Evolutionary conservation across 345 rosid genomes (phyloP).

Genomic region (Erucastrum elatum): DNA sequence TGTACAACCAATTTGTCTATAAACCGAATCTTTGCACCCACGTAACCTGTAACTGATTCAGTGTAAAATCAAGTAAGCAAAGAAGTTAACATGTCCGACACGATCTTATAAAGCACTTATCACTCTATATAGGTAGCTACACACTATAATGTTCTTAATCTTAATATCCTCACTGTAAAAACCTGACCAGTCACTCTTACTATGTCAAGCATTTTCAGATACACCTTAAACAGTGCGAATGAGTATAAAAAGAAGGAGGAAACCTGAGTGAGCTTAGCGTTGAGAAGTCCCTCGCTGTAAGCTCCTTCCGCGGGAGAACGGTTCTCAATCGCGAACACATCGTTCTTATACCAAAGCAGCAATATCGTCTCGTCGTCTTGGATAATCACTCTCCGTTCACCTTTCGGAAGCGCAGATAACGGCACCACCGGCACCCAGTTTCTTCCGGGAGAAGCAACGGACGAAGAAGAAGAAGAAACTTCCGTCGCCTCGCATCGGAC

Average conservation of each 20-base stretch:
- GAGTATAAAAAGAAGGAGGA: neutral
- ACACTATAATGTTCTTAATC: neutral
- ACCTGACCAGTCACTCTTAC: neutral
- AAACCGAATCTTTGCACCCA: neutral
- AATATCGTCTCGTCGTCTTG: slow-evolving; percentile 82
- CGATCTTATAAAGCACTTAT: neutral
- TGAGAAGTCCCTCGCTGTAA: slow-evolving; percentile 82
- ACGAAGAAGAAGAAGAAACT: slow-evolving; percentile 40
- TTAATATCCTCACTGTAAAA: too few species aligned
- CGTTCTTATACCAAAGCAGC: slow-evolving; percentile 87
- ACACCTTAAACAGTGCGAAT: slow-evolving; percentile 9
- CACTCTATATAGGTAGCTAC: neutral
- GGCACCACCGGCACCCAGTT: slow-evolving; percentile 96
- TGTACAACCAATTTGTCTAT: neutral
- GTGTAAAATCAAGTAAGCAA: neutral
- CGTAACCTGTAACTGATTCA: neutral
- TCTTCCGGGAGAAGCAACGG: slow-evolving; percentile 45
- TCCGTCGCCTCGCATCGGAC: slow-evolving; percentile 63
- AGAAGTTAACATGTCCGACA: neutral
- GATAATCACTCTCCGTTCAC: slow-evolving; percentile 81
- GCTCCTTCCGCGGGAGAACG: slow-evolving; percentile 97
- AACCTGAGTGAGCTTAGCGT: slow-evolving; percentile 94
- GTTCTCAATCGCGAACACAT: slow-evolving; percentile 81
- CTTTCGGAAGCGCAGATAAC: slow-evolving; percentile 79
- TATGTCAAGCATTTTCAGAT: slow-evolving; percentile 18